phyloP scores from a whole-genome alignment of 2,329 filamentous ascomycete species.

The Apiospora saccharicola region DNA sequence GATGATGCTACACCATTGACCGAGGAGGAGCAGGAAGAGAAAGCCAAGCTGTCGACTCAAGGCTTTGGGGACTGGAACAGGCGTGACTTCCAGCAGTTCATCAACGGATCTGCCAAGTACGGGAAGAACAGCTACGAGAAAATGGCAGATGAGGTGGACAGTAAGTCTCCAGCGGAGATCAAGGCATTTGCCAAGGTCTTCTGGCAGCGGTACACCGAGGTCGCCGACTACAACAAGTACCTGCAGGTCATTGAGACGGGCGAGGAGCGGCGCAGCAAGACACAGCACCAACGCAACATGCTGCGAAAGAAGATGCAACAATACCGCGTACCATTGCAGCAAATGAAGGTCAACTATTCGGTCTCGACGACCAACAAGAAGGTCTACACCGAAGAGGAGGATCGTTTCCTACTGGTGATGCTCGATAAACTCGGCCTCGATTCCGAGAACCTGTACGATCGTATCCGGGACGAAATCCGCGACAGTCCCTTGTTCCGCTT shows the following conservation, averaged over 20 bases:
- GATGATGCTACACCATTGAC: constrained; percentile 89
- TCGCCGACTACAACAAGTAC: constrained; percentile 88
- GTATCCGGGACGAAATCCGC: constrained; percentile 95
- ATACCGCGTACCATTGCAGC: constrained; percentile 96
- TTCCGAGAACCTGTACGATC: constrained; percentile 87
- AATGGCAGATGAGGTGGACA: constrained; percentile 90
- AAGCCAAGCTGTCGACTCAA: constrained; percentile 79
- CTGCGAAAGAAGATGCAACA: constrained; percentile 94
- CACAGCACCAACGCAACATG: constrained; percentile 91
- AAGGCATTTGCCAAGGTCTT: constrained; percentile 93
- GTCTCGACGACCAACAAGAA: constrained; percentile 99
- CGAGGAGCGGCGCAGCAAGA: constrained; percentile 87
- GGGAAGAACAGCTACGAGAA: constrained; percentile 85
- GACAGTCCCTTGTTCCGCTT: constrained; percentile 96
- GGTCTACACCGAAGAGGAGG: constrained; percentile 98
- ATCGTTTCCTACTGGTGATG: constrained; percentile 92
- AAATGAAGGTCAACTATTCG: constrained; percentile 98
- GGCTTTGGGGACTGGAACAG: constrained; percentile 97
- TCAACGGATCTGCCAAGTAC: constrained; percentile 93
- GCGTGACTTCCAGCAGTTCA: constrained; percentile 96
- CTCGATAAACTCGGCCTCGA: constrained; percentile 93
- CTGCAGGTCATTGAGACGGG: constrained; percentile 90
- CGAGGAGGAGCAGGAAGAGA: constrained; percentile 88
- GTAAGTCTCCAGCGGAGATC: constrained; percentile 85
- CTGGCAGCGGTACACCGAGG: constrained; percentile 93